Evolutionary conservation across 306 rosid species (phyloP), one percentile per base, ranked within the genome.

Genomic region (Begonia masoniana): DNA sequence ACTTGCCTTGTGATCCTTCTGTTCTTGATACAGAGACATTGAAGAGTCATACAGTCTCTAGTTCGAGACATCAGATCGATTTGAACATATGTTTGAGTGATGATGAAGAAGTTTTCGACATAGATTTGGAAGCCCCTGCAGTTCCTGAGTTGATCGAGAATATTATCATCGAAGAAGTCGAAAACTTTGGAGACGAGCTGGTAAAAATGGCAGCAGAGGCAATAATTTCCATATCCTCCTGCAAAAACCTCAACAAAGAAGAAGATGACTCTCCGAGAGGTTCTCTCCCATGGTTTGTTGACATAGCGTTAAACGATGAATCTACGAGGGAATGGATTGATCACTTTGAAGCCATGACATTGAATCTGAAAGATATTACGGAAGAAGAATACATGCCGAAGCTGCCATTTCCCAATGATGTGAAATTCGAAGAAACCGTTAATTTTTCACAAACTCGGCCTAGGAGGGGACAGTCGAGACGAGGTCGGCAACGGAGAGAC

Each of bases 401-500:
- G 62, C 96, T 92, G 64, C 67, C 83, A 69, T 82, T 86, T 68
- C 93, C 93, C 0, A 94, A 81, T 55, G 64, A 59, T 75, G 53
- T 86, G 51, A 78, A 66, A 26, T 60, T 81, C 50, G 94, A 83
- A 72, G 99, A 86, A 51, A 41, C 81, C 19, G 87, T 81, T 63
- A 55, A 70, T 52, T 59, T 65, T 56, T 45, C 15, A 10, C 68
- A 82, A 35, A 79, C 68, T 42, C 79, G 82, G 54, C 68, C 84
- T 0, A 76, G 99, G 51, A 91, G 59, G 66, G 99, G 96, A 14
- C 92, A 83, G 14, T 75, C 85, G 26, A 81, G 94, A 71, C 73
- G 99, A 70, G 94, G 99, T 55, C 75, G 96, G 76, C 96, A 86
- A 75, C 68, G 88, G 59, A 79, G 94, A 79, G 99, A 86, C 66